A percentile compares a stretch with the other conserved stretches of the same genome.
These are phyloP conservation scores for Chenopodium suecicum DNA, from an alignment of 148 eudicot genomes.

Conservation along the genomic window DNA sequence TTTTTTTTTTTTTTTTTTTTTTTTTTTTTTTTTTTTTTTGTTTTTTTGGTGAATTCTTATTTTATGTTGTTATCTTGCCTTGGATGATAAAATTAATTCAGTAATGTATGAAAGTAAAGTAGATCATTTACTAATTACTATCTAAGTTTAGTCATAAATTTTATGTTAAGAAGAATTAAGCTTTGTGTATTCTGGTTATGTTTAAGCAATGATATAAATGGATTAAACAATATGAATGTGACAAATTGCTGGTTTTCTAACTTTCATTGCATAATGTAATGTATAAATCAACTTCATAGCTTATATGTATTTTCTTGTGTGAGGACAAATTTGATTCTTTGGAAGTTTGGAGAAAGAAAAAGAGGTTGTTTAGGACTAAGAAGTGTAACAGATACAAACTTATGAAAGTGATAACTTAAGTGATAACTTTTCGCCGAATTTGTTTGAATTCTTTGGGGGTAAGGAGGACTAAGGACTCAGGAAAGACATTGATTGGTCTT, in stretches of 20 bases:
- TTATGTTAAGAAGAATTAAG: constrained; percentile 6
- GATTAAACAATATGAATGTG: not conserved
- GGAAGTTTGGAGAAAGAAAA: not conserved
- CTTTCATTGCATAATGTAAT: not conserved
- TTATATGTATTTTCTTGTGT: not conserved
- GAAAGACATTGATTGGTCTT: not conserved
- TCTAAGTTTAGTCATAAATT: not conserved
- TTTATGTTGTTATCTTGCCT: not conserved
- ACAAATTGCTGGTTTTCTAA: not conserved
- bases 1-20: too few species aligned
- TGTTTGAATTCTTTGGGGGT: not conserved
- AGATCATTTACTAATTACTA: not conserved
- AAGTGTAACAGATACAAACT: not conserved
- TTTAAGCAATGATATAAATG: not conserved
- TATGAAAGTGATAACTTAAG: not conserved
- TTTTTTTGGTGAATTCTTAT: not conserved
- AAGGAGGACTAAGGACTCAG: not conserved
- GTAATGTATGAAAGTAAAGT: not conserved
- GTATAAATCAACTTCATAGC: not conserved
- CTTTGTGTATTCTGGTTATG: not conserved
- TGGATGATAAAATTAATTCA: constrained; percentile 13
- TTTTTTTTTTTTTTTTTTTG: too few species aligned
- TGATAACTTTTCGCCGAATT: not conserved
- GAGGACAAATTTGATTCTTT: not conserved
- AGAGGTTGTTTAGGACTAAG: not conserved